Base-by-base conservation (phyloP, 2,329 filamentous ascomycete species). In the Pleoardoris graminearum region DNA sequence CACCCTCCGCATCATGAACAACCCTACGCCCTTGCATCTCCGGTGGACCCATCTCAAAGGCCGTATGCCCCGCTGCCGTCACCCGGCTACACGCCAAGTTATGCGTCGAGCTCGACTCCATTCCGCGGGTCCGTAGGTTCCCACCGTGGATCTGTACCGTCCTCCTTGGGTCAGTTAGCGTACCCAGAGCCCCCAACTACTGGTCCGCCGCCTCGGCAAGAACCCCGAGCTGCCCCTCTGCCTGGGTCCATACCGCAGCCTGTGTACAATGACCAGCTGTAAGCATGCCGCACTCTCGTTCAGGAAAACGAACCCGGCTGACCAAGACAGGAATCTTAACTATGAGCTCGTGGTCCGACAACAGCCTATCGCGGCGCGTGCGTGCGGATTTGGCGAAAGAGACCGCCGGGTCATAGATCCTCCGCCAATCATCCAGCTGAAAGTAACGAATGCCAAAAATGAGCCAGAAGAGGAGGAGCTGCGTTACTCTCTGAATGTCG, bases 381-480 rank as follows among this genome's bases (percentile, higher is more conserved):
- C 89, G 36, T 94, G 90, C 65, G 90, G 90, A 1, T 93, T 91
- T 69, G 90, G 90, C 54, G 90, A 93, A 72, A 81, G 89, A 58
- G 90, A 94, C 67, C 83, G 90, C 33, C 82, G 90, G 56, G 89
- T 91, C 14, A 89, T 94, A 57, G 90, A 94, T 66, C 90, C 90
- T 35, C 90, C 90, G 2, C 90, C 90, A 12, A 93, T 94, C 65
- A 82, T 94, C 19, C 85, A 93, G 67, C 81, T 93, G 41, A 77
- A 79, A 23, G 82, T 91, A 50, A 82, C 84, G 46, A 82, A 87
- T 55, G 78, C 82, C 1, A 77, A 75, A 30, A 79, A 77, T 38
- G 62, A 67, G 16, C 68, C 74, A 22, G 78, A 82, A 10, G 73
- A 77, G 35, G 81, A 84, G 39, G 85, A 90, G 57, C 74, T 88